Base-by-base conservation (phyloP, 805 yeast genomes). In the Metschnikowia bowlesiae region DNA sequence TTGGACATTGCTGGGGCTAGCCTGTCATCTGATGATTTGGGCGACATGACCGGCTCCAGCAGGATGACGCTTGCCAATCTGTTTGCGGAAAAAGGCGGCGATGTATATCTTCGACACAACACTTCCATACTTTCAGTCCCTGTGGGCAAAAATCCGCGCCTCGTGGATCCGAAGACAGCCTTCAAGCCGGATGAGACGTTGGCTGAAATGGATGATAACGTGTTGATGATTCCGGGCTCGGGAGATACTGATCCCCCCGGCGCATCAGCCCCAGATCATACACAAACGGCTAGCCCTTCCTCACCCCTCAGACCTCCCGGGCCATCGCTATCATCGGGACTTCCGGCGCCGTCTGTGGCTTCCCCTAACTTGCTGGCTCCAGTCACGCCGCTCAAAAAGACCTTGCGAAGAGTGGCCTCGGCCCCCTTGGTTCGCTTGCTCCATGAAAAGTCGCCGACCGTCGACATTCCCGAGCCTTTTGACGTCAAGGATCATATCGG, bases 391-490 rank as follows among this genome's bases (percentile, higher is more conserved):
- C 60, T 76, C 37, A 76, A 70, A 18, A 67, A 71, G 39, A 72
- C 74, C 18, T 68, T 87, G 26, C 72, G 94, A 53, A 74, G 95
- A 53, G 95, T 87, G 1, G 91, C 96, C 0, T 88, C 96, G 0
- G 95, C 94, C 1, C 96, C 96, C 9, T 73, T 85, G 49, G 86
- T 73, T 14, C 51, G 71, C 4, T 50, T 70, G n/a, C 53, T 71
- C 51, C 59, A 58, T 51, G 71, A 62, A 11, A 47, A 50, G 22
- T 33, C 53, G 11, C 53, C 60, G 39, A 41, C 52, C 7, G 30
- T 36, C 14, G 53, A 58, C 29, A 50, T 49, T 9, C 8, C 31
- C 3, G 79, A 58, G 56, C 85, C 60, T n/a, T 72, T 73, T 48
- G 76, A 73, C 51, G 53, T 73, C 28, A 65, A 65, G 46, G 67